A percentile compares a stretch with the other conserved stretches of the same genome.
Conservation (phyloP, 495 filamentous ascomycete species). For the Tuber umbilicatum region DNA sequence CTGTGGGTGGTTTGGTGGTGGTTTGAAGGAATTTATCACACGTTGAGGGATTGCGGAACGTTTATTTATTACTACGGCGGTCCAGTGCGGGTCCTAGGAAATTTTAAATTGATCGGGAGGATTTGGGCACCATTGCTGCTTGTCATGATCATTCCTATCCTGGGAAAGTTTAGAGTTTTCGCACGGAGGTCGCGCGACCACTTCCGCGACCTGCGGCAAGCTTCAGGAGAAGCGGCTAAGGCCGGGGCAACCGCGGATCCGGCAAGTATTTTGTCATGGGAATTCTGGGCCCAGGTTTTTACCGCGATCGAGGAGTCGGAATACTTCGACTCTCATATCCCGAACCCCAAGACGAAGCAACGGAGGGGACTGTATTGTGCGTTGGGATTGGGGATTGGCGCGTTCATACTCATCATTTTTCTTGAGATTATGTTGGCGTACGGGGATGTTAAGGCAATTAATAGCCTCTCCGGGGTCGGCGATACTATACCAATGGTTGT, state of each 20-base stretch:
- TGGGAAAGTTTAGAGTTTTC: background rate
- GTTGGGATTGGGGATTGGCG: background rate
- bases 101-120: background rate
- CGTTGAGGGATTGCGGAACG: background rate
- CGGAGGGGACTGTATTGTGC: background rate
- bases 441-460: background rate
- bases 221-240: background rate
- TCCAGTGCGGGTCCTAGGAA: background rate
- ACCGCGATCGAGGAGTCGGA: background rate
- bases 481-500: background rate
- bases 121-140: background rate
- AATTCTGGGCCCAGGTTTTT: background rate
- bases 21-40: background rate
- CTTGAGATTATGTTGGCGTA: background rate
- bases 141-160: background rate
- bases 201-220: background rate
- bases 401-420: background rate
- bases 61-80: background rate
- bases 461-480: background rate
- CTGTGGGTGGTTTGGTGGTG: background rate
- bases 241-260: background rate
- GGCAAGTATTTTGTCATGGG: background rate
- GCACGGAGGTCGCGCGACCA: background rate
- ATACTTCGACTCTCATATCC: background rate
- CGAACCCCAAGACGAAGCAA: background rate